phyloP scores from a whole-genome alignment of 352 stramenopile genomes.

The Stephanocyclus meneghinianus region DNA sequence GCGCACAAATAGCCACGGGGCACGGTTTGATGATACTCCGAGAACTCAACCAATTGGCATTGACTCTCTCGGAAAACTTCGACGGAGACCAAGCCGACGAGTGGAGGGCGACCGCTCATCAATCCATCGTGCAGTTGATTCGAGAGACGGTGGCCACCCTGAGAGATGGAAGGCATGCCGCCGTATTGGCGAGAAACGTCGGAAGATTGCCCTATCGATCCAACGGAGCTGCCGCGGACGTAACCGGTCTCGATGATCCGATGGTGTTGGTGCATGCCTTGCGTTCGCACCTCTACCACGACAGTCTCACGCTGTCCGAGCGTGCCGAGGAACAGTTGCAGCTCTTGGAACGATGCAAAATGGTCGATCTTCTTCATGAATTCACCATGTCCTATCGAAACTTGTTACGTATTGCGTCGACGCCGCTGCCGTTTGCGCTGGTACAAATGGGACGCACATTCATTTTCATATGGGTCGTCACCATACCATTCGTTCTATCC shows the following conservation, averaged over 20 bases:
- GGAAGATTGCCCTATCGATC: background rate
- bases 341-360: slow-evolving; percentile 26
- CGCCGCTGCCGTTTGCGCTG: slow-evolving; percentile 24
- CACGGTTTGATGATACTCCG: slow-evolving; percentile 25
- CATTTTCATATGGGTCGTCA: slow-evolving; percentile 51
- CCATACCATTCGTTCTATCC: slow-evolving; percentile 49
- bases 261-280: slow-evolving; percentile 27
- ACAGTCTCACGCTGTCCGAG: background rate
- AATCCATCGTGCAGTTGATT: slow-evolving; percentile 21
- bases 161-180: slow-evolving; percentile 23
- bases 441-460: slow-evolving; percentile 46
- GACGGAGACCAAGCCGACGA: slow-evolving; percentile 5
- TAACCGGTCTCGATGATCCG: slow-evolving; percentile 7
- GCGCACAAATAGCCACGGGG: slow-evolving; percentile 25
- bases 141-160: slow-evolving; percentile 15
- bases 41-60: slow-evolving; percentile 50
- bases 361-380: slow-evolving; percentile 24
- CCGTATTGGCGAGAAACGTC: slow-evolving; percentile 17
- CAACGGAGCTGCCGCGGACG: background rate
- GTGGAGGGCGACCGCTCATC: slow-evolving; percentile 8
- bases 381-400: slow-evolving; percentile 24
- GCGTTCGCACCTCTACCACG: slow-evolving; percentile 17
- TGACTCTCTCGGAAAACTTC: slow-evolving; percentile 20
- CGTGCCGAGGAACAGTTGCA: slow-evolving; percentile 4
- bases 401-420: slow-evolving; percentile 11